A percentile compares a stretch with the other conserved stretches of the same genome.
phyloP scores from a whole-genome alignment of 768 basidiomycete genomes.

The Leccinum olivaceopallidum region DNA sequence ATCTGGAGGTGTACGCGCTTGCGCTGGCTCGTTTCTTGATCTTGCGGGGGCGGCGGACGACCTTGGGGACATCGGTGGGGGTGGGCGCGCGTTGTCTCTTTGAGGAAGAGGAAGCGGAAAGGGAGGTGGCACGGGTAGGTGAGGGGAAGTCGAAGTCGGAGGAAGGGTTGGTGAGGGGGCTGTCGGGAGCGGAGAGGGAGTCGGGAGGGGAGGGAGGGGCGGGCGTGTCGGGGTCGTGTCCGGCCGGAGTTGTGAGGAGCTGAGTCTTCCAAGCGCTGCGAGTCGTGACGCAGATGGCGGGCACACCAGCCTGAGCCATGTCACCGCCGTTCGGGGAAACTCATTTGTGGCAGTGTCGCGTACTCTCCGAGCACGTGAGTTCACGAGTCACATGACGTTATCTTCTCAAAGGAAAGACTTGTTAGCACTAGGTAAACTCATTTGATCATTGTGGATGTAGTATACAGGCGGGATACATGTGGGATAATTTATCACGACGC shows the following conservation, averaged over 20 bases:
- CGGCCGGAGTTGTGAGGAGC: conserved; percentile 1
- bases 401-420: too few species aligned
- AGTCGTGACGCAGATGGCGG: conserved; percentile 30
- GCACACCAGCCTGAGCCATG: conserved; percentile 13
- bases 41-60: conserved; percentile 18
- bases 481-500: background rate
- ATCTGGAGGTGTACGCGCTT: conserved; percentile 29
- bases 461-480: too few species aligned
- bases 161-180: conserved; percentile 24
- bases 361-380: conserved; percentile 9
- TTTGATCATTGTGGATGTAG: too few species aligned
- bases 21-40: conserved; percentile 27
- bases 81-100: conserved; percentile 25
- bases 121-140: conserved; percentile 21
- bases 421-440: too few species aligned
- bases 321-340: background rate
- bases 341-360: conserved; percentile 26
- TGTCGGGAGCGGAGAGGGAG: conserved; percentile 16
- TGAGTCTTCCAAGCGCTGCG: conserved; percentile 31
- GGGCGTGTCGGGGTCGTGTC: conserved; percentile 11
- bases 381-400: background rate
- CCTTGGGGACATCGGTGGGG: conserved; percentile 3
- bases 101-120: conserved; percentile 27
- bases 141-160: conserved; percentile 19
- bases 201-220: conserved; percentile 20